Conservation (phyloP, 2,329 filamentous ascomycete genomes). For the Fusarium buharicum region DNA sequence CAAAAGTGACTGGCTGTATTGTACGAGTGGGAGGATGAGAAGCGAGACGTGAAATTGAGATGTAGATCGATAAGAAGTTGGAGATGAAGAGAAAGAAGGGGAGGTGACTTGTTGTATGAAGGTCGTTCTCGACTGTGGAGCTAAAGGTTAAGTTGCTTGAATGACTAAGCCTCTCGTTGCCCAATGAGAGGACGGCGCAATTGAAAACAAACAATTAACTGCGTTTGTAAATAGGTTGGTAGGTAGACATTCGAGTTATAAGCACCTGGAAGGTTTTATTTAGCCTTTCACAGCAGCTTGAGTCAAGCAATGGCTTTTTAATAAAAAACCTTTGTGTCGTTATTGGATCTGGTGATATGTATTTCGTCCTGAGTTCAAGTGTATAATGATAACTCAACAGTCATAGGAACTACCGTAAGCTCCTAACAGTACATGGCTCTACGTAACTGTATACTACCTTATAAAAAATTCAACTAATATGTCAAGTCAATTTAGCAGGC, state of each 20-base stretch:
- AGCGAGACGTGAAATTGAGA: conserved; percentile 3
- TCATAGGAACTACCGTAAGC: too few relatives aligned
- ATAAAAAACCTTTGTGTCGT: too few relatives aligned
- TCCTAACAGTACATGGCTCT: too few relatives aligned
- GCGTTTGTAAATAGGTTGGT: not conserved
- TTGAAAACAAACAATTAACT: conserved; percentile 4
- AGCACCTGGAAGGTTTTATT: not conserved
- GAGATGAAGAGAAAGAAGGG: conserved; percentile 25
- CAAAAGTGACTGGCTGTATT: not conserved
- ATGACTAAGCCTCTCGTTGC: conserved; percentile 30
- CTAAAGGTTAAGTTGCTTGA: conserved; percentile 17
- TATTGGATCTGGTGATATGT: too few relatives aligned
- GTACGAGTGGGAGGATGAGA: not conserved
- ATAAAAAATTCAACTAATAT: too few relatives aligned
- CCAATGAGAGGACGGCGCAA: conserved; percentile 37
- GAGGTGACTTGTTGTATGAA: conserved; percentile 29
- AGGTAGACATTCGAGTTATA: not conserved
- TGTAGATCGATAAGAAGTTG: conserved; percentile 10
- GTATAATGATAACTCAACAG: too few relatives aligned
- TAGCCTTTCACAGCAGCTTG: not conserved
- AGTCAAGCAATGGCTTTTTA: too few relatives aligned
- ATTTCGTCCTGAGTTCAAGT: too few relatives aligned
- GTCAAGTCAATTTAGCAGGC: too few relatives aligned
- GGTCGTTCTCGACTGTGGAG: conserved; percentile 35
- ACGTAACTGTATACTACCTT: too few relatives aligned